Percentiles rank a stretch among this genome's conserved stretches.
These are phyloP conservation scores for Ascosphaera apis DNA, from an alignment of 2,329 filamentous ascomycete species.

Conservation along the genomic window DNA sequence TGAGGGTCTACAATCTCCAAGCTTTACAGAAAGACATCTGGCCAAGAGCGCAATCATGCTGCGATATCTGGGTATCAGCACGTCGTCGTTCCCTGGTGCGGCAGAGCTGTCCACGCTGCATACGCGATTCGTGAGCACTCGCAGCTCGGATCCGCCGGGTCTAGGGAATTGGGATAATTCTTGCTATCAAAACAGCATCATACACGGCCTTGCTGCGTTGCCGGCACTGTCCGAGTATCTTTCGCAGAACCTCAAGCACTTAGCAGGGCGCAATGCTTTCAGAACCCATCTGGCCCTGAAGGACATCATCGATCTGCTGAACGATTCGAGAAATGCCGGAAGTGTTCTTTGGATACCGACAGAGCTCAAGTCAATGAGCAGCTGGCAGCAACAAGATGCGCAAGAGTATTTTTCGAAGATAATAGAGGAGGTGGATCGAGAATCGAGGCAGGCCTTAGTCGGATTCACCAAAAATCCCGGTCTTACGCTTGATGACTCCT, in stretches of 20 bases:
- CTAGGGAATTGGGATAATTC: constrained; percentile 86
- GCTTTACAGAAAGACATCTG: constrained; percentile 17
- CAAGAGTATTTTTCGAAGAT: constrained; percentile 93
- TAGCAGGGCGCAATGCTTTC: constrained; percentile 16
- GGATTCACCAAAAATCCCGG: constrained; percentile 21
- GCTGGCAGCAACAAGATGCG: constrained; percentile 89
- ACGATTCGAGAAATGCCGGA: constrained; percentile 46
- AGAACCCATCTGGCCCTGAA: constrained; percentile 33
- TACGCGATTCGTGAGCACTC: no score
- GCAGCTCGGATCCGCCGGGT: constrained; percentile 28
- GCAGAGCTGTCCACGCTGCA: no score
- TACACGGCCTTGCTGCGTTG: constrained; percentile 63
- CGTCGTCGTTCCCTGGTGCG: no score
- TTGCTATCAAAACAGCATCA: constrained; percentile 91
- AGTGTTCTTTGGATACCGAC: constrained; percentile 59
- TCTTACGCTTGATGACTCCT: constrained; percentile 16
- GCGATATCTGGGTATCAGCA: constrained; percentile 38
- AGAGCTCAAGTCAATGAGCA: constrained; percentile 75
- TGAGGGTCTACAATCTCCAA: no score
- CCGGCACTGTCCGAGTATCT: constrained; percentile 46
- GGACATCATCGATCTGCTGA: constrained; percentile 46
- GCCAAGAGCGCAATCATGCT: constrained; percentile 43
- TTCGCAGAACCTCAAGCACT: constrained; percentile 16
- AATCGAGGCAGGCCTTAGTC: constrained; percentile 33
- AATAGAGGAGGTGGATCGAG: constrained; percentile 62